Percentiles rank a stretch among this genome's conserved stretches.
phyloP scores from a whole-genome alignment of 495 filamentous ascomycete species.

The Penicillium arizonense region DNA sequence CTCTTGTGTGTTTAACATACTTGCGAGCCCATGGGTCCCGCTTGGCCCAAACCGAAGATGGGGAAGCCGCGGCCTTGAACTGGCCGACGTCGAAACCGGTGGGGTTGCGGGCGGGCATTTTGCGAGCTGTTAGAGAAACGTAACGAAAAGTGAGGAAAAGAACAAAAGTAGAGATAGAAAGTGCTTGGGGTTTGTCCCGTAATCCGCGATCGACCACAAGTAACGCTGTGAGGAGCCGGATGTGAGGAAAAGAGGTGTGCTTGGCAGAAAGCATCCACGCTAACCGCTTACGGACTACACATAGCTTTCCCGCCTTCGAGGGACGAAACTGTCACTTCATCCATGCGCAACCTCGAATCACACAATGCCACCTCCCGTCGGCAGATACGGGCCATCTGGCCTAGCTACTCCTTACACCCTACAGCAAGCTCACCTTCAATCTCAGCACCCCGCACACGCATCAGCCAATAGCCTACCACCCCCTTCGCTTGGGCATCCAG shows the following conservation, averaged over 20 bases:
- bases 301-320: conserved; percentile 26
- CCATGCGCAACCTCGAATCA: conserved; percentile 10
- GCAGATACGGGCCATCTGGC: conserved; percentile 52
- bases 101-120: conserved; percentile 62
- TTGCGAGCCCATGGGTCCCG: conserved; percentile 86
- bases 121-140: neutral
- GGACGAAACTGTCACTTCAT: conserved; percentile 20
- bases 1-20: conserved; percentile 43
- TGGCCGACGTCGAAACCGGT: conserved; percentile 81
- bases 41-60: conserved; percentile 50
- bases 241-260: conserved; percentile 25
- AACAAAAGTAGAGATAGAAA: conserved; percentile 9
- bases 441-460: conserved; percentile 50
- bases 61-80: conserved; percentile 64
- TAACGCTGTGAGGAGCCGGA: conserved; percentile 15
- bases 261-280: conserved; percentile 27
- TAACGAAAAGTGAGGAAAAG: conserved; percentile 13
- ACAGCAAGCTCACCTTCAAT: conserved; percentile 50
- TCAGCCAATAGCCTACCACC: conserved; percentile 57
- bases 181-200: conserved; percentile 9
- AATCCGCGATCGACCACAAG: conserved; percentile 12
- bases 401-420: conserved; percentile 52
- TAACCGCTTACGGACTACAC: conserved; percentile 30
- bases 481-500: conserved; percentile 58
- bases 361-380: conserved; percentile 42